phyloP scores from a whole-genome alignment of 768 basidiomycete genomes.

The Mycena vulgaris region DNA sequence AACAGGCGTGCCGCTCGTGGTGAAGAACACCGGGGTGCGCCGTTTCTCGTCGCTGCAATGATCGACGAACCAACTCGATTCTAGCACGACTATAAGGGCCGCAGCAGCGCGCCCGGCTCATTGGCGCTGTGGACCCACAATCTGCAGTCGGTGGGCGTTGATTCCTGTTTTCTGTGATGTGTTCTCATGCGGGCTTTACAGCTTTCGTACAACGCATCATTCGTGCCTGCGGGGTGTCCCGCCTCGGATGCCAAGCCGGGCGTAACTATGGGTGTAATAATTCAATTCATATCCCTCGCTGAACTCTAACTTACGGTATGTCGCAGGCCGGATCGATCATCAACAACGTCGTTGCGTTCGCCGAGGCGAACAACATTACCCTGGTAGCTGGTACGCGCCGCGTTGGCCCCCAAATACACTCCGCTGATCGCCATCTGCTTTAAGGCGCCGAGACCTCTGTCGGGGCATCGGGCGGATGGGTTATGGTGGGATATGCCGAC shows the following conservation, averaged over 20 bases:
- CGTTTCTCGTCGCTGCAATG: neutral
- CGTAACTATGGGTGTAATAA: slow-evolving; percentile 38
- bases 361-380: slow-evolving; percentile 42
- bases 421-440: neutral
- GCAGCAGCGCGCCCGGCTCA: slow-evolving; percentile 43
- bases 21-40: slow-evolving; percentile 51
- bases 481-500: slow-evolving; percentile 29
- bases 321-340: slow-evolving; percentile 41
- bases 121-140: slow-evolving; percentile 44
- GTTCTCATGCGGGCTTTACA: neutral
- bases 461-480: slow-evolving; percentile 42
- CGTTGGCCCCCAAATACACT: neutral
- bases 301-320: too few relatives aligned
- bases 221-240: slow-evolving; percentile 33
- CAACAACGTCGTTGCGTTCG: slow-evolving; percentile 39
- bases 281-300: neutral
- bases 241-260: slow-evolving; percentile 39
- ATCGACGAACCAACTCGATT: neutral
- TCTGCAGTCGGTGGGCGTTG: slow-evolving; percentile 11
- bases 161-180: neutral
- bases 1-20: slow-evolving; percentile 43
- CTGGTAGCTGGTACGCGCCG: slow-evolving; percentile 38
- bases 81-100: slow-evolving; percentile 47
- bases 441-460: slow-evolving; percentile 41
- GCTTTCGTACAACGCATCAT: slow-evolving; percentile 33